Conservation (phyloP, 1,284 basidiomycete species). For the Cutaneotrichosporon spelunceum region DNA sequence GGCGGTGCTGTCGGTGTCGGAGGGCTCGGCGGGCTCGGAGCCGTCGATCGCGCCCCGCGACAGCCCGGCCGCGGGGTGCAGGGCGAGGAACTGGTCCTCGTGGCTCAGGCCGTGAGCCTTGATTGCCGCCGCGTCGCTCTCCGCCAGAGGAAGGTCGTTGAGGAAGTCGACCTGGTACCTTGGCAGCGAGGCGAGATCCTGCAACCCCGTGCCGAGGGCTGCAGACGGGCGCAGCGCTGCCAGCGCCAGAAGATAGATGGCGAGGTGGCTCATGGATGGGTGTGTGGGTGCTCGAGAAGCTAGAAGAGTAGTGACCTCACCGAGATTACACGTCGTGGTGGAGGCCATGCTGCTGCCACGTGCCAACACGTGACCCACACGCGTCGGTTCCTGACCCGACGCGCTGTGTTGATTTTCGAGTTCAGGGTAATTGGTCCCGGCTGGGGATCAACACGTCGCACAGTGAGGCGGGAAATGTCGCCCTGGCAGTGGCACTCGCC, state of each 20-base stretch:
- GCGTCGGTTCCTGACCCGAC: background rate
- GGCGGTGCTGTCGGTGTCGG: background rate
- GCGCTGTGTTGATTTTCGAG: background rate
- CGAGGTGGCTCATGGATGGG: constrained; percentile 12
- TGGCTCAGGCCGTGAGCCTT: constrained; percentile 63
- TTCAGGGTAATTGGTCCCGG: background rate
- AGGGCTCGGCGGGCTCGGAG: constrained; percentile 11
- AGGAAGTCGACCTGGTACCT: constrained; percentile 79
- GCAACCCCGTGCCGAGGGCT: constrained; percentile 30
- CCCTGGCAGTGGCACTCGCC: background rate
- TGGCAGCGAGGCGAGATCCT: constrained; percentile 77
- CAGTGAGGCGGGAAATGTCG: background rate
- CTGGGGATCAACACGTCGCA: background rate
- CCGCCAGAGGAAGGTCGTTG: constrained; percentile 70
- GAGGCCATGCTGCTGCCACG: too few relatives aligned
- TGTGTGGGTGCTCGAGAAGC: background rate
- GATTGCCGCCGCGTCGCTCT: constrained; percentile 70
- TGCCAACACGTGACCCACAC: too few relatives aligned
- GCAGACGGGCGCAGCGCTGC: constrained; percentile 19
- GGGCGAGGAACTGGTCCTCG: constrained; percentile 69
- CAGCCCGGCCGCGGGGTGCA: constrained; percentile 44
- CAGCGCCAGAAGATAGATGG: constrained; percentile 38
- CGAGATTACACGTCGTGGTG: background rate
- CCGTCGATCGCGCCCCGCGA: constrained; percentile 58
- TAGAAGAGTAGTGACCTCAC: background rate